Conservation (phyloP, 2,329 filamentous ascomycete species). For the Fusarium lyarnte region DNA sequence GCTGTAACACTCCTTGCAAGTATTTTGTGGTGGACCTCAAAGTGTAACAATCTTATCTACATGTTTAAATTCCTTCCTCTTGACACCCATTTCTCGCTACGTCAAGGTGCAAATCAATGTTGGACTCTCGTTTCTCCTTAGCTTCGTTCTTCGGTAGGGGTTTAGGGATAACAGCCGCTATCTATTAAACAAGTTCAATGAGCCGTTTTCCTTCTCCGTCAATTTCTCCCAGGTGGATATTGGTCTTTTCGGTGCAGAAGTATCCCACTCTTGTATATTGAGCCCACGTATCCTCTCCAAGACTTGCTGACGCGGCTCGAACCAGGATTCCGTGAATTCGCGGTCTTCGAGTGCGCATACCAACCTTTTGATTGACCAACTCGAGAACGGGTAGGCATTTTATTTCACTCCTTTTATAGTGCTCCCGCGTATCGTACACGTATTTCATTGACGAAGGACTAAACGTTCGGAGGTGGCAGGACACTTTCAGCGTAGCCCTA, state of each 20-base stretch:
- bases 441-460: rapidly evolving
- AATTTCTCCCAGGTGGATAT: rapidly evolving
- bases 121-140: background rate
- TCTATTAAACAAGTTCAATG: background rate
- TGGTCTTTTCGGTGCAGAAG: background rate
- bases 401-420: background rate
- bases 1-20: too few relatives aligned
- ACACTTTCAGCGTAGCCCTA: background rate
- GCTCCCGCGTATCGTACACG: background rate
- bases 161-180: too few relatives aligned
- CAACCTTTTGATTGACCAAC: rapidly evolving
- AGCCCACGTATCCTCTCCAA: rapidly evolving
- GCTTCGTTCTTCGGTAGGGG: too few relatives aligned
- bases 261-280: background rate
- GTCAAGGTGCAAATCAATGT: background rate
- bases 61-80: too few relatives aligned
- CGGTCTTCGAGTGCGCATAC: rapidly evolving
- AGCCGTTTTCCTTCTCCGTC: rapidly evolving
- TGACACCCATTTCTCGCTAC: too few relatives aligned
- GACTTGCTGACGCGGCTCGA: rapidly evolving
- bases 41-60: too few relatives aligned
- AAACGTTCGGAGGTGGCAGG: background rate
- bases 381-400: background rate
- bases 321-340: background rate
- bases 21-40: too few relatives aligned